These are phyloP conservation scores for Russula sp. DNA, from an alignment of 768 basidiomycete genomes.

Conservation along the genomic window DNA sequence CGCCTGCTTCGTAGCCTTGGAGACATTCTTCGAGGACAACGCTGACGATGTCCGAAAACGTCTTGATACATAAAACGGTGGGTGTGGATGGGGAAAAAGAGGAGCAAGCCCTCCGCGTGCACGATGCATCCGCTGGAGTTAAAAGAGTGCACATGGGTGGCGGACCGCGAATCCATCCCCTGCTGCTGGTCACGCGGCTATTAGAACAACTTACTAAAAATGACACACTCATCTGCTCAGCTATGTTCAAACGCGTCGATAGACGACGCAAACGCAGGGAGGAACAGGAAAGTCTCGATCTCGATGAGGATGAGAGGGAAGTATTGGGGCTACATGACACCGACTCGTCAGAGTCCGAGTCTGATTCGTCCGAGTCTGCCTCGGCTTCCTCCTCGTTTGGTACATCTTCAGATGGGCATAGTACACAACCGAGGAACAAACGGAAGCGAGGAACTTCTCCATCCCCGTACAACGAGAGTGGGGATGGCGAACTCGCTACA, in stretches of 20 bases:
- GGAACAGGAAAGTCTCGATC: conserved; percentile 56
- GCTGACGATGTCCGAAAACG: neutral
- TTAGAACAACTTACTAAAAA: neutral
- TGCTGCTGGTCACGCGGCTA: neutral
- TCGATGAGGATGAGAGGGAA: conserved; percentile 58
- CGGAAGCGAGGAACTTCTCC: neutral
- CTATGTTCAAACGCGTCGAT: conserved; percentile 76
- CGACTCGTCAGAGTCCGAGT: conserved; percentile 62
- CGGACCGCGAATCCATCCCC: neutral
- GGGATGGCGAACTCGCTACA: conserved; percentile 15
- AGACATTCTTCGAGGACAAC: neutral
- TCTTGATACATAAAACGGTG: neutral
- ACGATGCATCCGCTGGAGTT: conserved; percentile 3
- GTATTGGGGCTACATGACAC: conserved; percentile 64
- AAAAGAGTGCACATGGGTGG: neutral
- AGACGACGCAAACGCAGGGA: conserved; percentile 54
- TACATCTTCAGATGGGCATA: neutral
- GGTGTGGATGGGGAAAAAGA: neutral
- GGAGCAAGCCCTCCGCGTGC: conserved; percentile 3
- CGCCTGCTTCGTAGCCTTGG: neutral
- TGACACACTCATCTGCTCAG: too few relatives aligned
- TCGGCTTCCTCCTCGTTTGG: conserved; percentile 26
- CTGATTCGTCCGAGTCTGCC: conserved; percentile 28
- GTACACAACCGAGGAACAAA: neutral
- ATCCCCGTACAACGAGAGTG: conserved; percentile 28